Percentiles rank a stretch among this genome's conserved stretches.
Evolutionary conservation across 73 alveolate species (phyloP).

Genomic region (Stentor roeselii): DNA sequence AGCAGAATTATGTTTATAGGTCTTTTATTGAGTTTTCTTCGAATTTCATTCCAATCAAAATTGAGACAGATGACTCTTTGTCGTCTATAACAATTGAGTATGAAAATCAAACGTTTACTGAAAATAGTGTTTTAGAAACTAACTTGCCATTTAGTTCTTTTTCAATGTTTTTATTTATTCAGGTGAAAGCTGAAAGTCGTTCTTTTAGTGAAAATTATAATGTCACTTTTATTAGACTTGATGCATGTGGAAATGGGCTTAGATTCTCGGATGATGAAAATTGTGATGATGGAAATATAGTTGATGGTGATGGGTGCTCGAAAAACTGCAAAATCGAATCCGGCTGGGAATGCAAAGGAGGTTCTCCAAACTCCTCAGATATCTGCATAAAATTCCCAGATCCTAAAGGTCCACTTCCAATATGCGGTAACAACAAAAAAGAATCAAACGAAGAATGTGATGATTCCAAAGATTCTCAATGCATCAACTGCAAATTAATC

Average conservation of each 20-base stretch:
- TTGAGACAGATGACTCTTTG: neutral
- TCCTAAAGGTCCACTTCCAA: slow-evolving; percentile 16
- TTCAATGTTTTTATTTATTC: neutral
- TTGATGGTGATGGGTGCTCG: slow-evolving; percentile 14
- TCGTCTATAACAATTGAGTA: neutral
- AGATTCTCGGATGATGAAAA: slow-evolving; percentile 1
- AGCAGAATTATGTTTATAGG: neutral
- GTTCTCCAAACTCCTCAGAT: neutral
- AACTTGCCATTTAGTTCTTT: neutral
- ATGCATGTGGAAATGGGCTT: slow-evolving; percentile 31
- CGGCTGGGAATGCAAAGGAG: slow-evolving; percentile 11
- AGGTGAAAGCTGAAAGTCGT: neutral
- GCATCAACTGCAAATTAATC: neutral
- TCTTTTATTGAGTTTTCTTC: neutral
- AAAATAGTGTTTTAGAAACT: neutral
- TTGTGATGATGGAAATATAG: slow-evolving; percentile 23
- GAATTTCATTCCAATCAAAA: neutral
- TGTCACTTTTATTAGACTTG: neutral
- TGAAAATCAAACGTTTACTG: neutral
- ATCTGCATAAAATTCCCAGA: neutral
- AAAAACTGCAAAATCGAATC: neutral
- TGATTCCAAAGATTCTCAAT: neutral
- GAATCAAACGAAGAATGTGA: slow-evolving; percentile 42
- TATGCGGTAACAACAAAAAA: slow-evolving; percentile 35
- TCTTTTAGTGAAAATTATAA: neutral